phyloP scores from a whole-genome alignment of 225 moss, liverwort and hornwort genomes.

The Sphagnum tenellum region DNA sequence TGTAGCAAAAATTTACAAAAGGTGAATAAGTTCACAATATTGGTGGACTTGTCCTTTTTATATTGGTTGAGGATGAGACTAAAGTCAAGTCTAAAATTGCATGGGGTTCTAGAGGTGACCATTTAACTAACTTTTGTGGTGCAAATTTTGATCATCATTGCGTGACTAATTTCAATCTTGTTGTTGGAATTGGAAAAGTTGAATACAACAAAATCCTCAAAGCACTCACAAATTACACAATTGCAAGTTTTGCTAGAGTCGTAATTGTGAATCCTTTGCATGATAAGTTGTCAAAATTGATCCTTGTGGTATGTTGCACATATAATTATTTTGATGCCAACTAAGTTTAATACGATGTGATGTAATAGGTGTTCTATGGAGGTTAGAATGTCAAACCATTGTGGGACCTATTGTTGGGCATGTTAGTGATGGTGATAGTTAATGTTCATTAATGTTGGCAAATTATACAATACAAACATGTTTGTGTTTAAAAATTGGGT shows the following conservation, averaged over 20 bases:
- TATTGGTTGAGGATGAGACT: background rate
- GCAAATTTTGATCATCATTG: background rate
- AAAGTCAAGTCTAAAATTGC: slow-evolving; percentile 2
- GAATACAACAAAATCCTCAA: slow-evolving; percentile 1
- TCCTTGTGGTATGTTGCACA: slow-evolving; percentile 1
- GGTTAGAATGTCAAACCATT: background rate
- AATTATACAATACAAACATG: background rate
- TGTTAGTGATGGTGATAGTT: background rate
- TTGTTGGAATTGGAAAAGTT: background rate
- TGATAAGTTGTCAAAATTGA: background rate
- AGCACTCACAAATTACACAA: background rate
- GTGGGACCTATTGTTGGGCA: slow-evolving; percentile 4
- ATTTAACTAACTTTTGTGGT: background rate
- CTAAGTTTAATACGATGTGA: background rate
- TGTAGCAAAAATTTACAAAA: background rate
- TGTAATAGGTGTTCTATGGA: background rate
- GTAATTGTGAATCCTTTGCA: slow-evolving; percentile 1
- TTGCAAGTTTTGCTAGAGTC: background rate
- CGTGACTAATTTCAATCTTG: background rate
- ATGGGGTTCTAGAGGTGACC: background rate
- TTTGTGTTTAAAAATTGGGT: too few species aligned
- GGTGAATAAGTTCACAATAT: background rate
- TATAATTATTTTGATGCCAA: slow-evolving; percentile 1
- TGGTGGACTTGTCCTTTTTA: background rate
- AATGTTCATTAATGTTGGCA: slow-evolving; percentile 1